Base-by-base conservation (phyloP, 352 stramenopile genomes). In the Pythium brachiatum region DNA sequence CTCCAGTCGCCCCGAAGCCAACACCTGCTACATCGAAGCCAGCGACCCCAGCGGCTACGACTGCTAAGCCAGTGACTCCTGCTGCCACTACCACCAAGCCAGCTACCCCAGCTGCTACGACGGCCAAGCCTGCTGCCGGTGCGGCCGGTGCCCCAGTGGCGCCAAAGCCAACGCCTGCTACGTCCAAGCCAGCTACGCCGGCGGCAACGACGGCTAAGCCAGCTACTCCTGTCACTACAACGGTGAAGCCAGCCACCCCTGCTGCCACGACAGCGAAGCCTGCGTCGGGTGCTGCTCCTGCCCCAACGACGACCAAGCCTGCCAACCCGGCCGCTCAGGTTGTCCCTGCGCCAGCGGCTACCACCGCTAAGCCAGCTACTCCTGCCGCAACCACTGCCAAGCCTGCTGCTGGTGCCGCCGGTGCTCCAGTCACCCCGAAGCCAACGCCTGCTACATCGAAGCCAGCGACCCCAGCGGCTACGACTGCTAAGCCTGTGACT, bases 101-200 rank as follows among this genome's bases (percentile, higher is more conserved):
- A 18, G 21, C 20, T 15, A 52, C 44, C 4, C 44, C 44, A 32
- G 44, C 44, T 1, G 21, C 21, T 4, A 32, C 44, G 15, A 52
- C 44, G 15, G 21, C 44, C 12, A 52, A 52, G 44, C 44, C 44
- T 27, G 44, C 44, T 8, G 44, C 7, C 18, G 38, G 38, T 23
- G 38, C 38, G 2, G 38, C 38, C 12, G 38, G 38, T 46, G 38
- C 38, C 15, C 44, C 44, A 8, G 21, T 32, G 18, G 15, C 21
- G 4, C 44, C 44, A 12, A 52, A 52, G 44, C 44, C 44, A 52
- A 52, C 44, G 44, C 25, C 44, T 27, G 44, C 44, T 20, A 27
- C 44, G 44, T 32, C 44, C 15, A 52, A 52, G 44, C 21, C 44
- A 52, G 25, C 20, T 20, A 27, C 44, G 1, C 21, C 44, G 13